Percentiles rank a stretch among this genome's conserved stretches.
phyloP scores from a whole-genome alignment of 2,329 filamentous ascomycete genomes.

The Malbranchea cinnamomea region DNA sequence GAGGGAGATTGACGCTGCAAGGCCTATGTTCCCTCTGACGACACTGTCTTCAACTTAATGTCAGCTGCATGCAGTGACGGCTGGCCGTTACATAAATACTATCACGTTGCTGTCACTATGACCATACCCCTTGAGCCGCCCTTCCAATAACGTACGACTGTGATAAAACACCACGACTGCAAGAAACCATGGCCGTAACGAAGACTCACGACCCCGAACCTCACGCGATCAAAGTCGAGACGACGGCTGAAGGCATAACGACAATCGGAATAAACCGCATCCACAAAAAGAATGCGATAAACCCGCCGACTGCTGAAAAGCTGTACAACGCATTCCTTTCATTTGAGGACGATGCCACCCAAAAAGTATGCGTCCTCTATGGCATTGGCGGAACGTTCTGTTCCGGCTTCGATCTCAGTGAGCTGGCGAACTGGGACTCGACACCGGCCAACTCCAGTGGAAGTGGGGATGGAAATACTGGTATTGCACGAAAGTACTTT shows the following conservation, averaged over 20 bases:
- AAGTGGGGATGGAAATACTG: conserved; percentile 2
- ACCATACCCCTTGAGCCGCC: too few relatives aligned
- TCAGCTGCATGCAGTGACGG: too few relatives aligned
- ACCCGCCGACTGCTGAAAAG: conserved; percentile 32
- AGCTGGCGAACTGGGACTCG: conserved; percentile 20
- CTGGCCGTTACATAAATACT: too few relatives aligned
- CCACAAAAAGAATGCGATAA: conserved; percentile 37
- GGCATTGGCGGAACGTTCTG: conserved; percentile 37
- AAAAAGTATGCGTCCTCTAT: conserved; percentile 39
- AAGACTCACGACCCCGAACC: conserved; percentile 4
- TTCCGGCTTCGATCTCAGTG: conserved; percentile 38
- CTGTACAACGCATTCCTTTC: conserved; percentile 34
- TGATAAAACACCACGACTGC: too few relatives aligned
- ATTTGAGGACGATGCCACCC: conserved; percentile 35
- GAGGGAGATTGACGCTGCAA: too few relatives aligned
- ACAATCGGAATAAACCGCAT: conserved; percentile 42
- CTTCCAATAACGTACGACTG: too few relatives aligned
- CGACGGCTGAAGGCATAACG: conserved; percentile 31
- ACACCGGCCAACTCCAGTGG: conserved; percentile 1
- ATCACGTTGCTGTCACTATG: too few relatives aligned
- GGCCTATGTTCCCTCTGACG: too few relatives aligned
- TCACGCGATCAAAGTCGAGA: conserved; percentile 7
- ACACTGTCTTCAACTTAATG: too few relatives aligned
- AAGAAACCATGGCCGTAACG: conserved; percentile 3
- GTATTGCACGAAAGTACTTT: conserved; percentile 12